Evolutionary conservation across 495 filamentous ascomycete genomes (phyloP).

Genomic region (Viridothelium virens): DNA sequence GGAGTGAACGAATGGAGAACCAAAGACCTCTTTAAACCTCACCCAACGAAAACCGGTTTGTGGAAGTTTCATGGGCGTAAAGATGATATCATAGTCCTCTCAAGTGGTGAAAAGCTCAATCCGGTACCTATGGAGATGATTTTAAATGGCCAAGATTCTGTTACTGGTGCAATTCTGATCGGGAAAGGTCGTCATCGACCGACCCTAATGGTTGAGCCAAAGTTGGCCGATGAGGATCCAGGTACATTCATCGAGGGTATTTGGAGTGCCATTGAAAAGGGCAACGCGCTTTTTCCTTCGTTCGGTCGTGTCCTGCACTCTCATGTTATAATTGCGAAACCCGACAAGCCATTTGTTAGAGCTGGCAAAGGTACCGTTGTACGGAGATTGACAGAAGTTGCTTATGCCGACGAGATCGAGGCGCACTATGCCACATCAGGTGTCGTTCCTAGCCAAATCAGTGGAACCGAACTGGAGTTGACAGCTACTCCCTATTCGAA

Average conservation of each 20-base stretch:
- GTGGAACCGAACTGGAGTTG: constrained; percentile 13
- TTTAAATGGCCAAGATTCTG: constrained; percentile 38
- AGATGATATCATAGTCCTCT: constrained; percentile 58
- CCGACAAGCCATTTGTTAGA: constrained; percentile 37
- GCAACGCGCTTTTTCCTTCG: constrained; percentile 36
- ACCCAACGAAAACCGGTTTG: constrained; percentile 41
- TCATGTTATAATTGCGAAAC: constrained; percentile 36
- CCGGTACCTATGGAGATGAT: constrained; percentile 47
- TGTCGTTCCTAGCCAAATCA: constrained; percentile 43
- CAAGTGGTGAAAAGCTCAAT: constrained; percentile 58
- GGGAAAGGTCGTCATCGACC: constrained; percentile 47
- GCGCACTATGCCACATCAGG: constrained; percentile 34
- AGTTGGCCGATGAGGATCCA: not conserved
- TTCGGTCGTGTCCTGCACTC: constrained; percentile 41
- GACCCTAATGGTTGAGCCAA: constrained; percentile 47
- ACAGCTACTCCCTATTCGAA: not conserved
- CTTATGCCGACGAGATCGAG: constrained; percentile 37
- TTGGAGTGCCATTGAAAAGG: constrained; percentile 44
- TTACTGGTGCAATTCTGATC: constrained; percentile 44
- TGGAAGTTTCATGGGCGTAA: constrained; percentile 48
- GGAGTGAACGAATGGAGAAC: constrained; percentile 26
- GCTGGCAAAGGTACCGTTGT: constrained; percentile 43
- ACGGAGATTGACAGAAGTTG: constrained; percentile 27
- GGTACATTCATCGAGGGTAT: constrained; percentile 30
- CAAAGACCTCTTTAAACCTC: constrained; percentile 49